phyloP scores from a whole-genome alignment of 331 rosid genomes.

The Malus hybrid region DNA sequence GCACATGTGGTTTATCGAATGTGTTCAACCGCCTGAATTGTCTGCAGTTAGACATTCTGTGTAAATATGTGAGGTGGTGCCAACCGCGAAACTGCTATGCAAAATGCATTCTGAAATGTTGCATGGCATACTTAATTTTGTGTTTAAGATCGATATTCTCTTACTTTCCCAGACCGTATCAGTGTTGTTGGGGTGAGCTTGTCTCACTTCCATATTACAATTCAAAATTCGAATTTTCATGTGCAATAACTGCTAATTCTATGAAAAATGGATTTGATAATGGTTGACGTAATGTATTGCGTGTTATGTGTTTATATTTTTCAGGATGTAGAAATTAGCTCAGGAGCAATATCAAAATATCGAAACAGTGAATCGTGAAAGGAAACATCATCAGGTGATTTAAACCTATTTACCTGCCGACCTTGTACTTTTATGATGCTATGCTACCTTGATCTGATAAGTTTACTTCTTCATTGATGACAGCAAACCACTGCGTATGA shows the following conservation, averaged over 20 bases:
- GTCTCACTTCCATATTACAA: not conserved
- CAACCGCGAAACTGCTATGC: not conserved
- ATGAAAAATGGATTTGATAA: not conserved
- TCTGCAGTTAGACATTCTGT: not conserved
- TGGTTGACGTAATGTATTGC: slow-evolving; percentile 7
- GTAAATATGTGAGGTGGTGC: not conserved
- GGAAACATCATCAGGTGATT: slow-evolving; percentile 90
- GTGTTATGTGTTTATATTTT: slow-evolving; percentile 20
- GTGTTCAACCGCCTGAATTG: not conserved
- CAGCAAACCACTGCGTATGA: slow-evolving; percentile 93
- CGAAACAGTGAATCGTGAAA: slow-evolving; percentile 88
- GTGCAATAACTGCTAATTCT: not conserved
- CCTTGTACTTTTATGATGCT: slow-evolving; percentile 5
- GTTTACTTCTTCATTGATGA: not conserved
- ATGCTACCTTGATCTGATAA: not conserved
- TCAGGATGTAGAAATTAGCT: slow-evolving; percentile 84
- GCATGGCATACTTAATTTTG: not conserved
- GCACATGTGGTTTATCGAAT: not conserved
- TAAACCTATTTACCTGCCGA: slow-evolving; percentile 1
- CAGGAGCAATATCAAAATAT: slow-evolving; percentile 66
- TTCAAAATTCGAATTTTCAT: not conserved
- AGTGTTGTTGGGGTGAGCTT: not conserved
- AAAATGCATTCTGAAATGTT: not conserved
- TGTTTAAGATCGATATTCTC: not conserved
- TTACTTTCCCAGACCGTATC: not conserved